Evolutionary conservation across 2,329 filamentous ascomycete species (phyloP).

Genomic region (Neofusicoccum sp.): DNA sequence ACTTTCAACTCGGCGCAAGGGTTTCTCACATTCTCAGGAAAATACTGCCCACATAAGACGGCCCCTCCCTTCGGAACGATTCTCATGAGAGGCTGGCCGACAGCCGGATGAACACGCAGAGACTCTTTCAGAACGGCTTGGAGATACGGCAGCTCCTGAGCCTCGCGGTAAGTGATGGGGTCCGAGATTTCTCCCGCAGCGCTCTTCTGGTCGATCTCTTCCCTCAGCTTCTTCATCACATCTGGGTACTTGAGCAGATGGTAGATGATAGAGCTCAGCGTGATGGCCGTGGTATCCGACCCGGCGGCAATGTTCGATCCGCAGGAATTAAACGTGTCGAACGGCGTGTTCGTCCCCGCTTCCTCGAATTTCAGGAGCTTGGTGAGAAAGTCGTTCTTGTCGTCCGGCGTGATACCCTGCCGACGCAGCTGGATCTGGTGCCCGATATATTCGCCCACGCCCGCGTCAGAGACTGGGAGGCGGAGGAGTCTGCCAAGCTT

Average conservation of each 20-base stretch:
- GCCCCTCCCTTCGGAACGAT: slow-evolving; percentile 27
- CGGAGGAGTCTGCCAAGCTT: slow-evolving; percentile 26
- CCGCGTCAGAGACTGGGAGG: not conserved
- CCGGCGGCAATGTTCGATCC: slow-evolving; percentile 38
- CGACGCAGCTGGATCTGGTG: slow-evolving; percentile 24
- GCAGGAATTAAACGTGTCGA: slow-evolving; percentile 34
- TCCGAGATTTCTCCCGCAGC: no score
- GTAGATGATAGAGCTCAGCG: slow-evolving; percentile 36
- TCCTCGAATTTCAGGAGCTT: slow-evolving; percentile 33
- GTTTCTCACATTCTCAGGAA: slow-evolving; percentile 24
- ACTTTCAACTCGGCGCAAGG: no score
- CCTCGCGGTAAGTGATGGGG: not conserved
- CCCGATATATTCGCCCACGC: slow-evolving; percentile 30
- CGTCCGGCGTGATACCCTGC: slow-evolving; percentile 38
- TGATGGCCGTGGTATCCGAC: not conserved
- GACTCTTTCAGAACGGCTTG: slow-evolving; percentile 42
- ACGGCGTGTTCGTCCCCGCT: slow-evolving; percentile 32
- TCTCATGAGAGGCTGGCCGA: slow-evolving; percentile 24
- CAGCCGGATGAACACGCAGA: slow-evolving; percentile 26
- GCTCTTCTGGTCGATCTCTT: not conserved
- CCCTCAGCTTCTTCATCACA: slow-evolving; percentile 19
- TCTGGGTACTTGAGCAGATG: slow-evolving; percentile 25
- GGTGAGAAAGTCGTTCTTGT: slow-evolving; percentile 24
- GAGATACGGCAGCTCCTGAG: slow-evolving; percentile 27
- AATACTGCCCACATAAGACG: slow-evolving; percentile 25